Conservation (phyloP, 2,329 filamentous ascomycete species). For the Calonectria montana region DNA sequence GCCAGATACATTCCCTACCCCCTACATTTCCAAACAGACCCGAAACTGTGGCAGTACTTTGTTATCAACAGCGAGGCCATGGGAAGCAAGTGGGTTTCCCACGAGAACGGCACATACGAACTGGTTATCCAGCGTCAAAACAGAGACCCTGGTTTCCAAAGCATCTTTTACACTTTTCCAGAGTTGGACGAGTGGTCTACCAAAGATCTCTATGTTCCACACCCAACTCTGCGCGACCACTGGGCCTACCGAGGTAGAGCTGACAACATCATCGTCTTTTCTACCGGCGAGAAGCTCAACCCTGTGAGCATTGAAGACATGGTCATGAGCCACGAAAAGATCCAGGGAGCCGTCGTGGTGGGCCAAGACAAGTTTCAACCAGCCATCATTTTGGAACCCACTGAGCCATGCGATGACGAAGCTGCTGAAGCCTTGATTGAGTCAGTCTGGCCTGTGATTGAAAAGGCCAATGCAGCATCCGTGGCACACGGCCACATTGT, state of each 20-base stretch:
- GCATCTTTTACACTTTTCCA: neutral
- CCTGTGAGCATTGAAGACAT: neutral
- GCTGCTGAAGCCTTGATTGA: neutral
- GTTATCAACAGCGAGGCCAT: neutral
- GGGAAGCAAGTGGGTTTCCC: neutral
- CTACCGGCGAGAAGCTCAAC: neutral
- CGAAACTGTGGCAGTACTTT: neutral
- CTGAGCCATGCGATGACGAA: neutral
- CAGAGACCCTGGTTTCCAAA: neutral
- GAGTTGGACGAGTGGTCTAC: neutral
- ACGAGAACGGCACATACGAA: neutral
- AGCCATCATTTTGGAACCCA: neutral
- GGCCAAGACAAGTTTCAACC: neutral
- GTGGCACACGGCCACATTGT: neutral
- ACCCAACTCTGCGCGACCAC: neutral
- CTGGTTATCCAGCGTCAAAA: neutral
- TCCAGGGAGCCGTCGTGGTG: neutral
- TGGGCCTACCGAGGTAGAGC: neutral
- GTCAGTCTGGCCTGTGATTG: neutral
- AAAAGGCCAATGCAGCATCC: neutral
- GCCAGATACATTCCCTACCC: neutral
- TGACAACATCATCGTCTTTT: neutral
- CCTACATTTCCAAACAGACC: neutral
- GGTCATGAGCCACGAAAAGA: neutral
- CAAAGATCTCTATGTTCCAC: neutral